Base-by-base conservation (phyloP, 441 rosid genomes). In the Biscutella laevigata region DNA sequence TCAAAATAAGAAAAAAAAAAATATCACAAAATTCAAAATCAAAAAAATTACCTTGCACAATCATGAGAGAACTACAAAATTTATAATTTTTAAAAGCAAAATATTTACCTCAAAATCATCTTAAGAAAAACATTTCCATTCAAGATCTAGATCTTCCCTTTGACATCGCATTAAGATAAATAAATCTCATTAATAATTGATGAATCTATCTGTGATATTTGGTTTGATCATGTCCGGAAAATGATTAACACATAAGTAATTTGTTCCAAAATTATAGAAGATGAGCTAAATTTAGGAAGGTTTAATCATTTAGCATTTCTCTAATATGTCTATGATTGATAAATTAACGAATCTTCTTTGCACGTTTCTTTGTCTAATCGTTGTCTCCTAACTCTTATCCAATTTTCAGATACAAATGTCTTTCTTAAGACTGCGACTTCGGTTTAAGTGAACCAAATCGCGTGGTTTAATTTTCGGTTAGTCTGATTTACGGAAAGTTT, bases 311-410 rank as follows among this genome's bases (percentile, higher is more conserved):
- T n/a, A n/a, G n/a, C n/a, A n/a, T n/a, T 37, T 37, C 29, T 24
- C 22, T 36, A 47, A 29, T 38, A 40, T 46, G 29, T 12, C 21
- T 29, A 8, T 13, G 29, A 38, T 22, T n/a, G n/a, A 45, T 46
- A 15, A 46, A 6, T 46, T 46, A 16, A 48, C 19, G 51, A 55
- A 47, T 55, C 30, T 47, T 54, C 29, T 46, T 49, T 62, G 43
- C 62, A 55, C 62, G 50, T 63, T 46, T 63, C 44, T 32, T 29
- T 63, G 62, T 63, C 51, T 32, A 55, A 25, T 29, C 32, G 25
- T 7, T 63, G 62, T 55, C 62, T 55, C 57, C 25, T 16, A 13
- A 19, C 11, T 39, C 57, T 63, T 63, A 54, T 54, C 61, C 34
- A 11, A 3, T 12, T 21, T 53, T 22, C 28, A 62, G 48, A 30